These are phyloP conservation scores for Penicillium cataractarum DNA, from an alignment of 495 filamentous ascomycete genomes.

Conservation along the genomic window DNA sequence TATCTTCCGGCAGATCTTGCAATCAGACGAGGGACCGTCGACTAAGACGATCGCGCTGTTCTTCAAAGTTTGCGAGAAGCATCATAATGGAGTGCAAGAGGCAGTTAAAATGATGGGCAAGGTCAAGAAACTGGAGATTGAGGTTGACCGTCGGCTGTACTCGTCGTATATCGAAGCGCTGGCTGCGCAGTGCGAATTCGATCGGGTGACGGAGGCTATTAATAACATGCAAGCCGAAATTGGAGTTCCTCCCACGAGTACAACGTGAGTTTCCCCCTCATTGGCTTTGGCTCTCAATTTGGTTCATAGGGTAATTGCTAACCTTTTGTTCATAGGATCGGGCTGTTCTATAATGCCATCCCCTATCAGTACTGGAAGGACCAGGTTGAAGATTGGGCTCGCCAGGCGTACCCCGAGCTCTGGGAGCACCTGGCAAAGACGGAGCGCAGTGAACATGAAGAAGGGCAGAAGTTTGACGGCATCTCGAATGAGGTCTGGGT, in stretches of 20 bases:
- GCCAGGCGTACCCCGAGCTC: slow-evolving; percentile 61
- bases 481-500: slow-evolving; percentile 36
- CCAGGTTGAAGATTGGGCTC: slow-evolving; percentile 73
- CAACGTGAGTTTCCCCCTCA: slow-evolving; percentile 63
- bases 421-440: slow-evolving; percentile 62
- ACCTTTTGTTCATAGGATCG: slow-evolving; percentile 55
- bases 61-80: slow-evolving; percentile 72
- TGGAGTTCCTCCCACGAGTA: slow-evolving; percentile 64
- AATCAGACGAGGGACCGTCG: slow-evolving; percentile 78
- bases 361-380: slow-evolving; percentile 61
- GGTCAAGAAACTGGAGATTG: slow-evolving; percentile 73
- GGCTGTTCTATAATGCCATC: slow-evolving; percentile 72
- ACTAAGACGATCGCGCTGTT: slow-evolving; percentile 76
- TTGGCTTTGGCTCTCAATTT: background rate
- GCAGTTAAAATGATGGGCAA: slow-evolving; percentile 76
- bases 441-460: slow-evolving; percentile 42
- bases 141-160: slow-evolving; percentile 71
- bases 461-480: slow-evolving; percentile 41
- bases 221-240: slow-evolving; percentile 64
- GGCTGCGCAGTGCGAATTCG: slow-evolving; percentile 67
- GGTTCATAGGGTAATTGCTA: too few relatives aligned
- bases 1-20: slow-evolving; percentile 81
- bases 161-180: slow-evolving; percentile 73
- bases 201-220: slow-evolving; percentile 65
- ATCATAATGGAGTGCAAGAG: slow-evolving; percentile 60